These are phyloP conservation scores for Backusella tarrabulga DNA, from an alignment of 192 early-diverging fungal genomes.

Conservation along the genomic window DNA sequence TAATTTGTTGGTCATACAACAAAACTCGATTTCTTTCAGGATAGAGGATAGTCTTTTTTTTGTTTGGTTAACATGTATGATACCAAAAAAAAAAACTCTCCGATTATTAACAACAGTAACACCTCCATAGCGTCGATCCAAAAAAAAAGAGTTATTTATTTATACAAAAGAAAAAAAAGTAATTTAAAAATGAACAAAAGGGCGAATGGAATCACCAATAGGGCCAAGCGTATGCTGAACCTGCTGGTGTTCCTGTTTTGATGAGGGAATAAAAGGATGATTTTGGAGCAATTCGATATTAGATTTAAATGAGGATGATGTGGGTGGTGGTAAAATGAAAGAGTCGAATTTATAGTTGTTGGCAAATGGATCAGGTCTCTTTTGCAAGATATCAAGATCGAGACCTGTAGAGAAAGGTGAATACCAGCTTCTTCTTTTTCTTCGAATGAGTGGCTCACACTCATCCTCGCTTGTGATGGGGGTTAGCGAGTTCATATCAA, in stretches of 20 bases:
- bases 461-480: conserved; percentile 19
- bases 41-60: not conserved
- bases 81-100: not conserved
- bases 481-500: not conserved
- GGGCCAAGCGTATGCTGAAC: not conserved
- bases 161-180: not conserved
- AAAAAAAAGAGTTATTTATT: not conserved
- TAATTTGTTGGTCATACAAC: not conserved
- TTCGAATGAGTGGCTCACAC: not conserved
- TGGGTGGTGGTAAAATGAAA: not conserved
- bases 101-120: not conserved
- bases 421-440: conserved; percentile 8
- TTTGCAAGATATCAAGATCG: conserved; percentile 16
- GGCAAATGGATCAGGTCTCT: not conserved
- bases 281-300: conserved; percentile 12
- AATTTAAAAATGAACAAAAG: not conserved
- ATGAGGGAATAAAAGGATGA: conserved; percentile 15
- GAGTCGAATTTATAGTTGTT: not conserved
- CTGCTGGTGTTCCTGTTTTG: not conserved
- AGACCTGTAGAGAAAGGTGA: conserved; percentile 19
- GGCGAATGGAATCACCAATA: not conserved
- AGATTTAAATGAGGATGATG: not conserved
- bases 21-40: not conserved
- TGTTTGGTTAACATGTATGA: not conserved
- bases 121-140: not conserved